These are phyloP conservation scores for Emmonsia crescens DNA, from an alignment of 2,329 filamentous ascomycete species.

Conservation along the genomic window DNA sequence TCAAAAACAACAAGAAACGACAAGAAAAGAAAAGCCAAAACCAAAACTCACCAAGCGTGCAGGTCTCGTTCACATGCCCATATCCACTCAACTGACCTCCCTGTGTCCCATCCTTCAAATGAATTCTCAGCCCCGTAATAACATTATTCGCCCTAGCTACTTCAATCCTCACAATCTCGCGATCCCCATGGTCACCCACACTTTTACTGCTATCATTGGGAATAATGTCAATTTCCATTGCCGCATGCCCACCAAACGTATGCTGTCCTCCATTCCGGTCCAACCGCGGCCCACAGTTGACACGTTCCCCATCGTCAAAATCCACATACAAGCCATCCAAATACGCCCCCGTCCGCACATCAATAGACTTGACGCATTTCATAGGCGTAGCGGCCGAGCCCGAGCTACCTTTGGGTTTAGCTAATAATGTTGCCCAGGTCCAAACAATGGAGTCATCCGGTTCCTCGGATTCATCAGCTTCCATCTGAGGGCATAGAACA, in stretches of 20 bases:
- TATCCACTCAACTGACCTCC: slow-evolving; percentile 12
- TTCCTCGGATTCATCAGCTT: background rate
- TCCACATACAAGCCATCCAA: slow-evolving; percentile 39
- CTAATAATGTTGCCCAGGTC: background rate
- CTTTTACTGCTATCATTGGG: background rate
- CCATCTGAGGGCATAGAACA: slow-evolving; percentile 9
- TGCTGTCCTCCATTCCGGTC: slow-evolving; percentile 19
- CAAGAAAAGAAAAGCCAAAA: background rate
- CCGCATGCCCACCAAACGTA: slow-evolving; percentile 24
- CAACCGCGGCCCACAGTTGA: slow-evolving; percentile 33
- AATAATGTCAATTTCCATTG: slow-evolving; percentile 19
- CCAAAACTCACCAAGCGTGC: background rate
- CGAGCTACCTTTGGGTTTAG: background rate
- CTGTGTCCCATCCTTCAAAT: slow-evolving; percentile 16
- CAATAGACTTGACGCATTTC: slow-evolving; percentile 22
- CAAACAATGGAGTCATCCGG: background rate
- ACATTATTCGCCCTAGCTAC: slow-evolving; percentile 13
- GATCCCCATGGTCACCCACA: slow-evolving; percentile 12
- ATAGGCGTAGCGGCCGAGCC: background rate
- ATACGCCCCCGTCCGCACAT: slow-evolving; percentile 35
- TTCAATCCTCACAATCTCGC: slow-evolving; percentile 23
- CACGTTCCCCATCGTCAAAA: slow-evolving; percentile 34
- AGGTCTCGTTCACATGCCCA: background rate
- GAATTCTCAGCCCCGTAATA: slow-evolving; percentile 23
- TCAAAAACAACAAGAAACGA: background rate